Conservation (phyloP, 345 rosid species). For the Kandelia obovata region DNA sequence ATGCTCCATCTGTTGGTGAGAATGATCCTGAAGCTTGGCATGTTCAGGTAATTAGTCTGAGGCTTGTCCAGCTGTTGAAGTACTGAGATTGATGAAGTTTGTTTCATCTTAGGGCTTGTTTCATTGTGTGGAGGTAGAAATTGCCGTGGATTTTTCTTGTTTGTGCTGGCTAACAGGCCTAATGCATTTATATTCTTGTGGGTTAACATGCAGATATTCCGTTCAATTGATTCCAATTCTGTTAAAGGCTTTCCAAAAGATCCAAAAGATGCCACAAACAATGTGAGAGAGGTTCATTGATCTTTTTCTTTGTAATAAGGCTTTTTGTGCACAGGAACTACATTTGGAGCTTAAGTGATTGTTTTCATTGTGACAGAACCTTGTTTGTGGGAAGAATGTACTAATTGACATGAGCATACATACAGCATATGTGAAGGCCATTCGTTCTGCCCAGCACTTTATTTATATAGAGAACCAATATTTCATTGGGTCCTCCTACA, state of each 20-base stretch:
- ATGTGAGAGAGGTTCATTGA: conserved; percentile 35
- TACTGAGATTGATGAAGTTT: conserved; percentile 1
- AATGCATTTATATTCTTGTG: conserved; percentile 4
- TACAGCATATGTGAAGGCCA: conserved; percentile 91
- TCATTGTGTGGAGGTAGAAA: neutral
- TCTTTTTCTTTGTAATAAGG: neutral
- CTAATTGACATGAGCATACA: conserved; percentile 99
- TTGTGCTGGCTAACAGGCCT: neutral
- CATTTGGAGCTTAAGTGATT: conserved; percentile 18
- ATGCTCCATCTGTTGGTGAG: conserved; percentile 41
- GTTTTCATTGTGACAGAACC: conserved; percentile 51
- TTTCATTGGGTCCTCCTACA: conserved; percentile 89
- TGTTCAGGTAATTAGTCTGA: conserved; percentile 58
- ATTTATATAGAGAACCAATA: conserved; percentile 96
- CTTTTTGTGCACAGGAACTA: neutral
- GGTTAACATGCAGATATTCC: conserved; percentile 58
- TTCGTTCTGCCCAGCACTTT: conserved; percentile 94
- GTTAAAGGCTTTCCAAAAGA: conserved; percentile 90
- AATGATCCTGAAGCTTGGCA: conserved; percentile 84
- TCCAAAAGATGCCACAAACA: conserved; percentile 65
- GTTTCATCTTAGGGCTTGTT: conserved; percentile 1
- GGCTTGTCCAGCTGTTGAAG: conserved; percentile 12
- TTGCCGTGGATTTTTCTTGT: conserved; percentile 1
- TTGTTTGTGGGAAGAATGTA: conserved; percentile 87
- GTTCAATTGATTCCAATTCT: conserved; percentile 91